Conservation (phyloP, 1,139 yeast species). For the Yamadazyma aaseri region DNA sequence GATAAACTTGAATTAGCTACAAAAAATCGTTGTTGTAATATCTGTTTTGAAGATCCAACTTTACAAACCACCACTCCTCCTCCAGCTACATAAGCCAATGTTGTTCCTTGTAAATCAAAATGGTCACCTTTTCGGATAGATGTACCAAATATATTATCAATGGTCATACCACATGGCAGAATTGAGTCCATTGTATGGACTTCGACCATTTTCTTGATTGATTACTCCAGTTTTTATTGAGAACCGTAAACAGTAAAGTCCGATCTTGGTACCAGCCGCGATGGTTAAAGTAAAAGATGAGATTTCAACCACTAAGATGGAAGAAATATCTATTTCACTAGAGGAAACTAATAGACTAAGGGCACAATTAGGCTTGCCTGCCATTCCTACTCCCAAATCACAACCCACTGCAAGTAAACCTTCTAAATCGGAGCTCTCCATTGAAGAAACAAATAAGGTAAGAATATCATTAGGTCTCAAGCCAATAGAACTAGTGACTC, state of each 20-base stretch:
- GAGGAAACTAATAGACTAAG: conserved; percentile 42
- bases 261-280: no score
- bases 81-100: conserved; percentile 61
- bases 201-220: no score
- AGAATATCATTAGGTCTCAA: conserved; percentile 49
- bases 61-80: conserved; percentile 62
- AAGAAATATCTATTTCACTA: conserved; percentile 31
- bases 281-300: no score
- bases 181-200: no score
- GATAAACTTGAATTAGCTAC: conserved; percentile 48
- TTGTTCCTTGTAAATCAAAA: conserved; percentile 38
- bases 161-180: no score
- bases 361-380: conserved; percentile 29
- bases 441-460: conserved; percentile 54
- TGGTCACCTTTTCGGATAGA: conserved; percentile 31
- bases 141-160: conserved; percentile 28
- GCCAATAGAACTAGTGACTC: conserved; percentile 30
- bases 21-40: conserved; percentile 44
- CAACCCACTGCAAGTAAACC: not conserved
- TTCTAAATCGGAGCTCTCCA: conserved; percentile 26
- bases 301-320: no score
- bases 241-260: no score
- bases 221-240: no score
- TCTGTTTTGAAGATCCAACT: conserved; percentile 18
- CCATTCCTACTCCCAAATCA: conserved; percentile 20